Conservation (phyloP, 2,329 filamentous ascomycete genomes). For the Colletotrichum truncatum region DNA sequence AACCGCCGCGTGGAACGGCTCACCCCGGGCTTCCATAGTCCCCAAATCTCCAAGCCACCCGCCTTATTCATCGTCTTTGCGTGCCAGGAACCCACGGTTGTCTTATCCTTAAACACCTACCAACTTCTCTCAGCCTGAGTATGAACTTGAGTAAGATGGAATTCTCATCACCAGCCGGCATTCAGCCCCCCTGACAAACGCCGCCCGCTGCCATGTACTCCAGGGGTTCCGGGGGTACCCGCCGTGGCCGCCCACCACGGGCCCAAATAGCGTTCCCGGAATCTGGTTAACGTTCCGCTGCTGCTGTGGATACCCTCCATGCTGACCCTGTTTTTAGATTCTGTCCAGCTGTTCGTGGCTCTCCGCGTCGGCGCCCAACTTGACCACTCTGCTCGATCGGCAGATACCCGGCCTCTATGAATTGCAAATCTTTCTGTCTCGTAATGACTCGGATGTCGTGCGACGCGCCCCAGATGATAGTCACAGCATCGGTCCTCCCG, state of each 20-base stretch:
- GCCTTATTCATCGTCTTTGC: neutral
- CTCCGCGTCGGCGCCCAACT: neutral
- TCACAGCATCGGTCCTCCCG: neutral
- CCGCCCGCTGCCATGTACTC: neutral
- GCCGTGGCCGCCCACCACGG: neutral
- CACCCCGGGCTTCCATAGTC: too few species aligned
- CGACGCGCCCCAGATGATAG: neutral
- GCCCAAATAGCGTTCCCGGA: conserved; percentile 11
- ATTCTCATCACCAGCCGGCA: neutral
- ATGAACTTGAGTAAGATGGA: too few species aligned
- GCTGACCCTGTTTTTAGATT: neutral
- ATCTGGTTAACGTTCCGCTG: conserved; percentile 12
- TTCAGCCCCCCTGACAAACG: neutral
- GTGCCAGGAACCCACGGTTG: neutral
- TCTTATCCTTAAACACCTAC: neutral
- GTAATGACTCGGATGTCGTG: conserved; percentile 10
- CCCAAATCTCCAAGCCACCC: neutral
- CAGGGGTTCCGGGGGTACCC: neutral
- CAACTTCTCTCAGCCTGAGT: neutral
- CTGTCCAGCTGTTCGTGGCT: neutral
- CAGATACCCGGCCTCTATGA: neutral
- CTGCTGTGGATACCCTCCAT: neutral
- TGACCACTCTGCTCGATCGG: neutral
- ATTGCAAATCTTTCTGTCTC: neutral
- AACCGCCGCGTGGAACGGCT: neutral